Base-by-base conservation (phyloP, 1,284 basidiomycete genomes). In the Ustilago loliicola region DNA sequence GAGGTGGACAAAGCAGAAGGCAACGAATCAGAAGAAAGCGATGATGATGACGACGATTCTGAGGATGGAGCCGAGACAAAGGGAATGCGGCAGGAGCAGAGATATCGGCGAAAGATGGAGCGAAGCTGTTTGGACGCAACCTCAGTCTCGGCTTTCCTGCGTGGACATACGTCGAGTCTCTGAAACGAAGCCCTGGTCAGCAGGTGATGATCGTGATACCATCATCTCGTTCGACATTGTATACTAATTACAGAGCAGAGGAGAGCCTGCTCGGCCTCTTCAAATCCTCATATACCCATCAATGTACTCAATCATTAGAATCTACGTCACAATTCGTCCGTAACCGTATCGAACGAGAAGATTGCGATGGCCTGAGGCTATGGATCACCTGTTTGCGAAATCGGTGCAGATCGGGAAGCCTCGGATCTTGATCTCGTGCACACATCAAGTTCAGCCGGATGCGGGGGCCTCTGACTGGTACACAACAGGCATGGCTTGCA, bases 1-100 rank as follows among this genome's bases (percentile, higher is more conserved):
- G 72, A 72, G 6, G 75, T 61, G 2, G 81, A 77, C 23, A 69
- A 73, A 27, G 76, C 60, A 8, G 72, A 66, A 30, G 78, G 75
- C 29, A 65, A 59, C 8, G 61, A 67, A 17, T 66, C 59, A 6
- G 69, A 69, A 3, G 61, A 58, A 23, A 61, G 45, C 21, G 64
- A 70, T 9, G 60, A 54, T 30, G 74, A 79, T 23, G 68, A 70
- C 34, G 59, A 77, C n/a, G 74, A 79, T 15, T 62, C 61, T 27
- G 78, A 74, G 23, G 78, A 70, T 13, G 71, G 64, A 2, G 61
- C 30, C 1, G 54, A 61, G n/a, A 58, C 56, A 6, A 65, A 55
- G 48, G 34, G 21, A 30, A 53, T 36, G 23, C 71, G 48, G 38
- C 15, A 34, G 36, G 71, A 70, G 59, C 65, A 63, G 13, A 61